Evolutionary conservation across 2,329 filamentous ascomycete genomes (phyloP).

Genomic region (Trichophyton verrucosum): DNA sequence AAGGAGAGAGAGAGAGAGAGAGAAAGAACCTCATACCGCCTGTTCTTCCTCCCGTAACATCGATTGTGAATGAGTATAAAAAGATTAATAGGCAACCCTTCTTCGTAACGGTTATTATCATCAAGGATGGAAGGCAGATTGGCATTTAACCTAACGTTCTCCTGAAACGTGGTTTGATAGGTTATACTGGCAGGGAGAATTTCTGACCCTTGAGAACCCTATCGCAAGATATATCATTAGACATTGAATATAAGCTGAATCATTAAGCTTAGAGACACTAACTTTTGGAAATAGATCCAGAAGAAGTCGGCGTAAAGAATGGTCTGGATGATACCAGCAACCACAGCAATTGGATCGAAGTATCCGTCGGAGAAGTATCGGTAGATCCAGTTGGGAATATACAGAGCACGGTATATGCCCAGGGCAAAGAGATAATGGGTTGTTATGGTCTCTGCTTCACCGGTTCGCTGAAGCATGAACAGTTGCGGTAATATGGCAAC

Average conservation of each 20-base stretch:
- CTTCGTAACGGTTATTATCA: neutral
- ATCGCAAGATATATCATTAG: neutral
- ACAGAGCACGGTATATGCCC: conserved; percentile 79
- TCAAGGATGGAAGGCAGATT: neutral
- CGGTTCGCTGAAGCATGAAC: conserved; percentile 95
- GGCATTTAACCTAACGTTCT: neutral
- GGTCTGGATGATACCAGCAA: conserved; percentile 86
- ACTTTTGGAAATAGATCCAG: conserved; percentile 98
- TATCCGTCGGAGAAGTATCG: conserved; percentile 69
- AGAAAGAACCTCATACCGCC: neutral
- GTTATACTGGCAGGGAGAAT: conserved; percentile 70
- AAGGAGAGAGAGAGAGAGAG: too few species aligned
- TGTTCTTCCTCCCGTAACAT: neutral
- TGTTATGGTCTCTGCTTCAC: conserved; percentile 98
- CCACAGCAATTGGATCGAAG: conserved; percentile 74
- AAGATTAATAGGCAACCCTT: neutral
- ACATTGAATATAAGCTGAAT: neutral
- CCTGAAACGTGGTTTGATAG: neutral
- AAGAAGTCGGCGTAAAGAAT: conserved; percentile 98
- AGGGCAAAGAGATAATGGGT: conserved; percentile 95
- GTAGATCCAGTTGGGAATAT: conserved; percentile 98
- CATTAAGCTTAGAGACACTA: conserved; percentile 22
- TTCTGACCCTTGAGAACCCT: conserved; percentile 73
- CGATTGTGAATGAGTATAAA: neutral
- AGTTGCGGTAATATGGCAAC: conserved; percentile 95